Percentiles rank a stretch among this genome's conserved stretches.
Conservation (phyloP, 768 basidiomycete genomes). For the Vishniacozyma victoriae region DNA sequence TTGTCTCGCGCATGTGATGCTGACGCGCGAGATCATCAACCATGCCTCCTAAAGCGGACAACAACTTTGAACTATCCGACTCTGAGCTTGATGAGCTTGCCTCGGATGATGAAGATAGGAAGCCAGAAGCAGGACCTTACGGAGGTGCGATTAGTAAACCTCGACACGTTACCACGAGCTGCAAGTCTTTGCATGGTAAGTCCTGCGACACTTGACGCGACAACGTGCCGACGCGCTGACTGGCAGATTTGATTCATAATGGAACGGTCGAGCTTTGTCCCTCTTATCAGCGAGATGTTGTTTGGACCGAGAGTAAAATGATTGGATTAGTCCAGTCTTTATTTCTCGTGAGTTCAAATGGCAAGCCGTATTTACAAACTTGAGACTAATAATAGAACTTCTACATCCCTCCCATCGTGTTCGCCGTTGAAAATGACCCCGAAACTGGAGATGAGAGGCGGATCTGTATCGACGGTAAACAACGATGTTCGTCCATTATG, state of each 20-base stretch:
- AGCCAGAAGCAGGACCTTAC: not conserved
- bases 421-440: conserved; percentile 10
- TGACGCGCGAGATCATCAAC: too few species aligned
- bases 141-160: conserved; percentile 2
- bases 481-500: conserved; percentile 30
- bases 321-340: conserved; percentile 33
- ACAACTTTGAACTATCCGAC: too few species aligned
- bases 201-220: not conserved
- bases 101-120: not conserved
- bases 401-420: conserved; percentile 36
- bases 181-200: conserved; percentile 30
- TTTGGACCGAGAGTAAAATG: conserved; percentile 33
- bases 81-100: not conserved
- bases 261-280: conserved; percentile 26
- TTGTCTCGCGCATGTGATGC: too few species aligned
- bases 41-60: too few species aligned
- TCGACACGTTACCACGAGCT: conserved; percentile 6
- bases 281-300: conserved; percentile 38
- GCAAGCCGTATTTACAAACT: not conserved
- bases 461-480: conserved; percentile 40
- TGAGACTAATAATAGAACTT: conserved; percentile 23
- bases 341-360: conserved; percentile 21
- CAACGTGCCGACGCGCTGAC: not conserved
- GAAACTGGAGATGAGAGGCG: conserved; percentile 7
- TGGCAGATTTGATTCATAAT: conserved; percentile 26